A percentile compares a stretch with the other conserved stretches of the same genome.
phyloP scores from a whole-genome alignment of 306 rosid species.

The Sphenostylis stenocarpa region DNA sequence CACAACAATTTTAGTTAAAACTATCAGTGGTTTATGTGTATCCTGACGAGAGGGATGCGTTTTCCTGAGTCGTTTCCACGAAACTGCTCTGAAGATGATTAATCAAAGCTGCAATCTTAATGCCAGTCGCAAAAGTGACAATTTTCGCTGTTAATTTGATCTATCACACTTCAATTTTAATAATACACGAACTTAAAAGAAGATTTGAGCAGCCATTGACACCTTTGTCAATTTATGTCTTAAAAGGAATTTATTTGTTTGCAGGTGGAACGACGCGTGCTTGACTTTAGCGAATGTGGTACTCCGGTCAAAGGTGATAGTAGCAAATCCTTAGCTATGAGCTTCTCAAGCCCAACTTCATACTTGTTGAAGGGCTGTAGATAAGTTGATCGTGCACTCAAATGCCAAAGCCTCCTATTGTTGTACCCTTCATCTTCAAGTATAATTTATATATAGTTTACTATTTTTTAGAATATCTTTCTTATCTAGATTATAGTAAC shows the following conservation, averaged over 20 bases:
- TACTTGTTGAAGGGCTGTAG: constrained; percentile 82
- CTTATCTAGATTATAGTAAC: constrained; percentile 1
- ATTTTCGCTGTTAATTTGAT: background rate
- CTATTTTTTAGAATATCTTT: background rate
- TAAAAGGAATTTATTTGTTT: background rate
- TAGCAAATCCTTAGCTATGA: constrained; percentile 51
- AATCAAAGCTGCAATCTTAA: too few relatives aligned
- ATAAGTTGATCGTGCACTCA: constrained; percentile 35
- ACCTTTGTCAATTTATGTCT: background rate
- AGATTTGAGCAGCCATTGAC: background rate
- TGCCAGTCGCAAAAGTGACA: background rate
- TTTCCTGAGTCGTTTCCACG: background rate
- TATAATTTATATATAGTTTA: constrained; percentile 28
- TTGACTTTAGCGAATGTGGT: constrained; percentile 95
- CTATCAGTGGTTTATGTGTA: background rate
- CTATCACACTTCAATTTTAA: background rate
- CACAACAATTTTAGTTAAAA: background rate
- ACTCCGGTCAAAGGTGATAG: constrained; percentile 68
- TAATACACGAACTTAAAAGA: background rate
- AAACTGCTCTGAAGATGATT: background rate
- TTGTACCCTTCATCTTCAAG: constrained; percentile 1
- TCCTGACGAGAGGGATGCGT: background rate
- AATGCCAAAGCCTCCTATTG: constrained; percentile 19
- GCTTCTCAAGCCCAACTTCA: constrained; percentile 70
- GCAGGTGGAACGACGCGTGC: constrained; percentile 81